phyloP scores from a whole-genome alignment of 768 basidiomycete genomes.

The Boletus tylopilopsis region DNA sequence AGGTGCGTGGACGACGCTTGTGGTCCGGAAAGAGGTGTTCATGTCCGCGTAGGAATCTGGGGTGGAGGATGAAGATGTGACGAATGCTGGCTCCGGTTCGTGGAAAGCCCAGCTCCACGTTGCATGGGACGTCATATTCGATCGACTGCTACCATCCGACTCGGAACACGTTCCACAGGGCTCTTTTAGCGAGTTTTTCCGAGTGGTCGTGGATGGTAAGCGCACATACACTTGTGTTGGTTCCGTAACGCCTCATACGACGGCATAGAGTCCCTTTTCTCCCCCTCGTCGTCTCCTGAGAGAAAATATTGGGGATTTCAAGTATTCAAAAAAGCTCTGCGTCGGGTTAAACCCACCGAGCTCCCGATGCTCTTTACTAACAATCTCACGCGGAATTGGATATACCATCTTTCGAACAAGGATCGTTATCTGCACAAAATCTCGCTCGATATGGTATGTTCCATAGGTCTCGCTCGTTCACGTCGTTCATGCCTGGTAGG shows the following conservation, averaged over 20 bases:
- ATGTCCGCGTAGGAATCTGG: slow-evolving; percentile 48
- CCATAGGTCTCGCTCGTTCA: not conserved
- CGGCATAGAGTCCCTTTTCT: slow-evolving; percentile 76
- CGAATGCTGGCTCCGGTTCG: slow-evolving; percentile 49
- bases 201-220: slow-evolving; percentile 86
- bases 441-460: slow-evolving; percentile 73
- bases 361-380: slow-evolving; percentile 89
- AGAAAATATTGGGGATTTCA: slow-evolving; percentile 97
- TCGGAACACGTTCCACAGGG: slow-evolving; percentile 39
- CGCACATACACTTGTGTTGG: not conserved
- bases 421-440: slow-evolving; percentile 91
- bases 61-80: slow-evolving; percentile 49
- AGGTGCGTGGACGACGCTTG: slow-evolving; percentile 44
- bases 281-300: slow-evolving; percentile 76
- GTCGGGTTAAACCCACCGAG: slow-evolving; percentile 57
- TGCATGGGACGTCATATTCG: slow-evolving; percentile 83
- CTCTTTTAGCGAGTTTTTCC: slow-evolving; percentile 88
- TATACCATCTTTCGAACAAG: slow-evolving; percentile 85
- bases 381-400: slow-evolving; percentile 96
- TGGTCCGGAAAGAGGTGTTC: slow-evolving; percentile 1
- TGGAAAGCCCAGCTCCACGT: slow-evolving; percentile 94
- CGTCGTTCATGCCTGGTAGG: slow-evolving; percentile 40
- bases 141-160: slow-evolving; percentile 56
- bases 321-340: slow-evolving; percentile 77
- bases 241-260: not conserved